phyloP scores from a whole-genome alignment of 2,329 filamentous ascomycete species.

The Monilinia fructigena region DNA sequence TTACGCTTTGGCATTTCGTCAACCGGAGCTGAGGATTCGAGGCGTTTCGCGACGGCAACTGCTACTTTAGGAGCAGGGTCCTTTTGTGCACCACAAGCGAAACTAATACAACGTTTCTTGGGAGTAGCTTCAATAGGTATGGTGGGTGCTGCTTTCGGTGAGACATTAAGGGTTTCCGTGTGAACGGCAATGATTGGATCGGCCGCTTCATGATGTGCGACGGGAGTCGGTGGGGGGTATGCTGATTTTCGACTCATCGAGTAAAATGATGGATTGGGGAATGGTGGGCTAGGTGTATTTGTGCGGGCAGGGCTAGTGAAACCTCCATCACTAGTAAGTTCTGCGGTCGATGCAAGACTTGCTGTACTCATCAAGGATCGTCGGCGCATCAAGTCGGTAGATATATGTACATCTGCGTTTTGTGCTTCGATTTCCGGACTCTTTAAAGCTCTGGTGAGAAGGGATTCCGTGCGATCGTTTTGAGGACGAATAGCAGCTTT shows the following conservation, averaged over 20 bases:
- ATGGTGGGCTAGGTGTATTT: conserved; percentile 84
- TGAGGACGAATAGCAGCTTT: conserved; percentile 46
- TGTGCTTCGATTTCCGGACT: conserved; percentile 57
- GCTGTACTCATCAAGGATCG: conserved; percentile 71
- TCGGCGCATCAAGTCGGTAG: conserved; percentile 43
- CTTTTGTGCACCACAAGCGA: conserved; percentile 72
- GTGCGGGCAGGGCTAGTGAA: conserved; percentile 86
- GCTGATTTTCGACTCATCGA: conserved; percentile 32
- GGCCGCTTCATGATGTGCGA: conserved; percentile 22
- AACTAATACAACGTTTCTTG: conserved; percentile 88
- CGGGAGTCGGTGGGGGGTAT: conserved; percentile 24
- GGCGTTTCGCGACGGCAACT: conserved; percentile 40
- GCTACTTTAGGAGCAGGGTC: conserved; percentile 43
- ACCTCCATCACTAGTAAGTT: conserved; percentile 92
- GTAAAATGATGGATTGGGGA: conserved; percentile 51
- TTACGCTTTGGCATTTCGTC: conserved; percentile 50
- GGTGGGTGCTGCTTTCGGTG: conserved; percentile 48
- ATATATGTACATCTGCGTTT: conserved; percentile 42
- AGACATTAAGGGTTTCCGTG: conserved; percentile 30
- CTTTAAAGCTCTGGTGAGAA: conserved; percentile 82
- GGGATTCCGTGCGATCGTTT: conserved; percentile 66
- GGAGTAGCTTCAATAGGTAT: conserved; percentile 59
- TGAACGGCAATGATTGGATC: conserved; percentile 23
- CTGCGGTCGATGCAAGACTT: conserved; percentile 77
- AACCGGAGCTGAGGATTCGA: conserved; percentile 27